Percentiles rank a stretch among this genome's conserved stretches.
Conservation (phyloP, 2,329 filamentous ascomycete genomes). For the Neofusicoccum parvum region DNA sequence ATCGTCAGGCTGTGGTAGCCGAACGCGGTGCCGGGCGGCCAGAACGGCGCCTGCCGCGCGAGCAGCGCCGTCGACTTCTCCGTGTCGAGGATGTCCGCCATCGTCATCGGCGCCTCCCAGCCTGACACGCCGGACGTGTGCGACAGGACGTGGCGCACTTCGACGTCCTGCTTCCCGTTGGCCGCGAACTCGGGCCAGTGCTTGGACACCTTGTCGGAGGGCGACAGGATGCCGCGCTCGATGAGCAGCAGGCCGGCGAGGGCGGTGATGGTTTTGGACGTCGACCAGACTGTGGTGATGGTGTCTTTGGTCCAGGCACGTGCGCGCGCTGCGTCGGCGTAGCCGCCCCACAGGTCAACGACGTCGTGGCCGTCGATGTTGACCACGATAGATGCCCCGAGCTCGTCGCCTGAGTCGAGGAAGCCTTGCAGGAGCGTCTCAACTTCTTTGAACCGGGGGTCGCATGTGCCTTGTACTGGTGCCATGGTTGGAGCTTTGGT, state of each 20-base stretch:
- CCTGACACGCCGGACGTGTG: constrained; percentile 12
- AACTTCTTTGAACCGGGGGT: constrained; percentile 41
- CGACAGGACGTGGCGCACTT: constrained; percentile 26
- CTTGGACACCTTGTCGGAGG: constrained; percentile 30
- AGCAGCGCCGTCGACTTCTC: background rate
- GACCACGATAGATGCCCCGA: constrained; percentile 49
- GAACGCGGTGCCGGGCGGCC: background rate
- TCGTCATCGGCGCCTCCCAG: background rate
- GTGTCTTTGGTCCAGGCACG: constrained; percentile 41
- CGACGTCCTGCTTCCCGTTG: constrained; percentile 34
- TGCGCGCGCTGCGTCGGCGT: constrained; percentile 33
- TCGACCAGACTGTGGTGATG: constrained; percentile 27
- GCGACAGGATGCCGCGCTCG: constrained; percentile 31
- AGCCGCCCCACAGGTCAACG: constrained; percentile 51
- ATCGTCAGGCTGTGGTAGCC: constrained; percentile 9
- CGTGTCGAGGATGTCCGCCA: background rate
- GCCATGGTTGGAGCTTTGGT: constrained; percentile 27
- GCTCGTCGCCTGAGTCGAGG: constrained; percentile 43
- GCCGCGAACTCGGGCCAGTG: constrained; percentile 39
- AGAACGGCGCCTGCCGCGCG: constrained; percentile 1
- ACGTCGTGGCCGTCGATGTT: constrained; percentile 45
- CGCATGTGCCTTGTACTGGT: constrained; percentile 33
- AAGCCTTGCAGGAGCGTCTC: constrained; percentile 38
- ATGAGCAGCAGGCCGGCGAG: constrained; percentile 31
- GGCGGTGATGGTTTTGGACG: constrained; percentile 31